These are phyloP conservation scores for Blastomyces emzantsi DNA, from an alignment of 2,329 filamentous ascomycete species.

Conservation along the genomic window DNA sequence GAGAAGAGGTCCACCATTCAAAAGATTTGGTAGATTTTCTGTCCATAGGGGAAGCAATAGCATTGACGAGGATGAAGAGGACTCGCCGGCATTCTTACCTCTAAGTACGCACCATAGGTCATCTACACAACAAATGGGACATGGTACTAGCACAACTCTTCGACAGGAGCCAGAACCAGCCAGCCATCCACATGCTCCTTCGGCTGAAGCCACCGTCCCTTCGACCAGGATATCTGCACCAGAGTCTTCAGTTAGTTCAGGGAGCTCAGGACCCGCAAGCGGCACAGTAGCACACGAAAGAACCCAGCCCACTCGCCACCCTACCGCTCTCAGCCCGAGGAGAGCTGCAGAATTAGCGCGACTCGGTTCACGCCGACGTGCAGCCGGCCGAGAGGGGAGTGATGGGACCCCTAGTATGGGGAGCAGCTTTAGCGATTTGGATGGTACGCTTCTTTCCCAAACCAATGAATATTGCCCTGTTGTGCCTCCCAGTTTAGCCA, in stretches of 20 bases:
- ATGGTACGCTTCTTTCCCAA: constrained; percentile 36
- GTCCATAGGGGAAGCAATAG: constrained; percentile 17
- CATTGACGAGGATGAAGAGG: constrained; percentile 36
- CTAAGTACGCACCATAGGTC: constrained; percentile 22
- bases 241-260: constrained; percentile 31
- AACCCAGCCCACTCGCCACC: constrained; percentile 16
- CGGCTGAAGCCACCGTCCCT: constrained; percentile 20
- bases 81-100: constrained; percentile 40
- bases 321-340: constrained; percentile 32
- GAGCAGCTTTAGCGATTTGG: constrained; percentile 57
- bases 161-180: constrained; percentile 28
- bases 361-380: constrained; percentile 39
- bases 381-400: constrained; percentile 37
- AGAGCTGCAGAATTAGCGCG: constrained; percentile 43
- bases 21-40: constrained; percentile 34
- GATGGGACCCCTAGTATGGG: constrained; percentile 55
- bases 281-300: constrained; percentile 19
- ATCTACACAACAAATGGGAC: constrained; percentile 19
- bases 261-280: constrained; percentile 30
- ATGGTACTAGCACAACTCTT: constrained; percentile 36
- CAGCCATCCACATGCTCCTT: constrained; percentile 22
- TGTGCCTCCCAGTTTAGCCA: constrained; percentile 1
- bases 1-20: constrained; percentile 24
- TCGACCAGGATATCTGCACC: constrained; percentile 18
- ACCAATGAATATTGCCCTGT: neutral